Evolutionary conservation across 2,329 filamentous ascomycete genomes (phyloP).

Genomic region (Rasamsonia emersonii): DNA sequence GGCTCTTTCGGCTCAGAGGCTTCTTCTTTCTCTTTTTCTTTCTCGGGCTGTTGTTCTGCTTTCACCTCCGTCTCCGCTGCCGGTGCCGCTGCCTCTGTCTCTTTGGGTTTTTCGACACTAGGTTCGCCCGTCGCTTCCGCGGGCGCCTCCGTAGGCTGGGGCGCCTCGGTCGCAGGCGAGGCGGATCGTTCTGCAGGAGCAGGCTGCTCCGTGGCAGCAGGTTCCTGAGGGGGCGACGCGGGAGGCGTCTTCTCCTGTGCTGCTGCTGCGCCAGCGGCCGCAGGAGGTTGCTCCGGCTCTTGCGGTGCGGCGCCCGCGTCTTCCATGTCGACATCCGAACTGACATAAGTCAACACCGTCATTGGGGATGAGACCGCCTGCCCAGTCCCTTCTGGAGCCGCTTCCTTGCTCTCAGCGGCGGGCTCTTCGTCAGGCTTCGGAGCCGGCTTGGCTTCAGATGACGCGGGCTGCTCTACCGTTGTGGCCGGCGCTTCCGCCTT

Average conservation of each 20-base stretch:
- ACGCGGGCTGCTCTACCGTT: conserved; percentile 21
- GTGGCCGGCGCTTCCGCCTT: conserved; percentile 30
- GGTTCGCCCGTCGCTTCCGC: conserved; percentile 10
- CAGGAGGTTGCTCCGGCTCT: conserved; percentile 11
- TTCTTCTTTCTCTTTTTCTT: conserved; percentile 21
- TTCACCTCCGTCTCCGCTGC: conserved; percentile 8
- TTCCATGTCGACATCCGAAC: conserved; percentile 24
- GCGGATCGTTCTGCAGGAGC: conserved; percentile 12
- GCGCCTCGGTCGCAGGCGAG: conserved; percentile 15
- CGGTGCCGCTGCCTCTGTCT: conserved; percentile 1
- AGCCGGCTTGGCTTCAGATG: conserved; percentile 22
- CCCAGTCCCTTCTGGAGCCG: conserved; percentile 22
- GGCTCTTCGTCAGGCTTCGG: conserved; percentile 24
- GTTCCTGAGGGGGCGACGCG: conserved; percentile 14
- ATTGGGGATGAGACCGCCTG: conserved; percentile 20
- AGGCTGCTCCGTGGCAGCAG: conserved; percentile 11
- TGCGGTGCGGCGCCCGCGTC: conserved; percentile 20
- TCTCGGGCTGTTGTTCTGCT: conserved; percentile 16
- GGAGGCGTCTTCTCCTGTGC: conserved; percentile 20
- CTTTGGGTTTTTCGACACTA: conserved; percentile 1
- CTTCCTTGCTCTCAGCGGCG: conserved; percentile 23
- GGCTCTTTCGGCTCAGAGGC: conserved; percentile 21
- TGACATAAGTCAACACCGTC: conserved; percentile 18
- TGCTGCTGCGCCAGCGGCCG: conserved; percentile 11
- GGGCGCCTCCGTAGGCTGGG: conserved; percentile 11